Base-by-base conservation (phyloP, 805 yeast species). In the Naumovozyma castellii region DNA sequence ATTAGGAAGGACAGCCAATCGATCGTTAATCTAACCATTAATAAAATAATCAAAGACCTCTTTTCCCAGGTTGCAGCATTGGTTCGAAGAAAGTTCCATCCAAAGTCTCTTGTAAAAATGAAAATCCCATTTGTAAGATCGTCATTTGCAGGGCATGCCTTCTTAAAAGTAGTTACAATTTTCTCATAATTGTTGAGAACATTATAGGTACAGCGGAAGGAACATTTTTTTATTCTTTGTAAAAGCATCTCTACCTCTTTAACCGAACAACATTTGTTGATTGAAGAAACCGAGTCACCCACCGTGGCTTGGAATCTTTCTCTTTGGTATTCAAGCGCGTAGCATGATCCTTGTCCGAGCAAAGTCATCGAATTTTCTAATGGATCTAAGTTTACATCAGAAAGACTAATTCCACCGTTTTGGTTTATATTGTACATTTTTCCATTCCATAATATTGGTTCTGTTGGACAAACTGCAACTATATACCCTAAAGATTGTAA, bases 1-100 rank as follows among this genome's bases (percentile, higher is more conserved):
- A 90, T 86, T 19, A 92, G 77, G 54, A 87, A 90, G 41, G 86
- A 76, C 14, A 92, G 81, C 98, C 98, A 92, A 40, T 83, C 90
- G 34, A 87, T 76, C 34, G 94, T 75, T 45, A 86, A 62, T 42
- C 78, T 76, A 22, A 92, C 76, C 56, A 92, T 71, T 49, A 77
- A 76, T 64, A 80, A 66, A 19, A 86, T 78, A 8, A 87, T 72
- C 0, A 75, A 71, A 0, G 88, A 76, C 46, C 84, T 78, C 41
- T 81, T 68, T 29, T 57, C 57, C 34, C 50, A 41, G 2, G 75
- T 64, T 2, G 80, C 71, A 40, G 83, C 88, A 46, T 82, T 68
- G 38, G 71, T 72, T 44, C 76, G 68, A 32, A 84, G 67, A 2
- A 85, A 77, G 47, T 81, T 80, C 50, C 78, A 78, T 2, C 92